Evolutionary conservation across 2,329 filamentous ascomycete genomes (phyloP), one percentile per base, ranked within the genome.

Genomic region (Phyllosticta capitalensis): DNA sequence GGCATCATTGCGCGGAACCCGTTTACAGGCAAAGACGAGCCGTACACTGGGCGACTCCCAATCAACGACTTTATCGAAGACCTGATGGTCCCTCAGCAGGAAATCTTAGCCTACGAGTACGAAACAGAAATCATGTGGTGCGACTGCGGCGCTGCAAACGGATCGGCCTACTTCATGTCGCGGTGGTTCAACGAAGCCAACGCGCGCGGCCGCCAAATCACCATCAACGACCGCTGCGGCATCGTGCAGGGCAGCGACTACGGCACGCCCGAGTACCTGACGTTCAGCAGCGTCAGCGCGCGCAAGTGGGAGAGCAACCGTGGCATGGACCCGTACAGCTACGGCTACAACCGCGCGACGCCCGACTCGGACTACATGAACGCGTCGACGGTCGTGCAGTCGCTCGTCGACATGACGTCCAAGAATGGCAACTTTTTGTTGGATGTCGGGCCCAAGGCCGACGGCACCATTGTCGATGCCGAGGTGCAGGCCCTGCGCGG

Each of bases 231-330:
- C 52, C 78, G 82, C 7, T 85, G 83, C 67, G 82, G 82, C 3
- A 68, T 82, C 0, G 72, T 78, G 0, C 14, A 45, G 38, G 26
- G 22, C 22, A 76, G 76, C 12, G 81, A 85, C 69, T 85, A 83
- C 64, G 81, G 84, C 66, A 85, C 82, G 1, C 82, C 82, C 0
- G 82, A 85, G 66, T 85, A 84, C 65, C 71, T 73, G 26, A 74
- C 73, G 7, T 82, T 79, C 65, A 69, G 73, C 2, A 74, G 76
- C 2, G 75, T 78, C 9, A 80, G 82, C 67, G 67, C 72, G 30
- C 73, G 80, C 26, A 84, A 85, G 67, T 85, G 82, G 82, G 83
- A 85, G 69, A 78, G 72, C 49, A 85, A 79, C 68, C 75, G 75
- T 50, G 82, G 82, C 45, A 81, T 85, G 79, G 82, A 85, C 64